Conservation (phyloP, 1,284 basidiomycete species). For the Takashimella koratensis region DNA sequence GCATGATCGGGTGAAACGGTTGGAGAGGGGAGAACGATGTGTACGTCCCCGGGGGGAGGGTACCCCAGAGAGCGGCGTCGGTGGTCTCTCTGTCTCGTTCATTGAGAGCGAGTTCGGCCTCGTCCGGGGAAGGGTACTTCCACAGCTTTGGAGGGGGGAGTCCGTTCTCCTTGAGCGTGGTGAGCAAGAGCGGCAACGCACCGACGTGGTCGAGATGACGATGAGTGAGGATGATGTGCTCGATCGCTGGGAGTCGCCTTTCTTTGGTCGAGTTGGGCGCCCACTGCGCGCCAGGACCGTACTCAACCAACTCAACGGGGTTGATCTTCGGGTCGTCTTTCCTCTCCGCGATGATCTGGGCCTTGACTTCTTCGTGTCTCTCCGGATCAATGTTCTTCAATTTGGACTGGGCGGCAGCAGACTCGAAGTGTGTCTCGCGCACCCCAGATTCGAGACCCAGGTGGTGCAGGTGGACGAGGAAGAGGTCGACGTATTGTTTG, state of each 20-base stretch:
- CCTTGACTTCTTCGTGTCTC: constrained; percentile 18
- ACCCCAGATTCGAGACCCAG: constrained; percentile 43
- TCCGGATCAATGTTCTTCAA: constrained; percentile 22
- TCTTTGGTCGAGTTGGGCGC: constrained; percentile 9
- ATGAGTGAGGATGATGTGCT: constrained; percentile 86
- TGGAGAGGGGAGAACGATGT: constrained; percentile 33
- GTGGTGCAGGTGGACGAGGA: constrained; percentile 33
- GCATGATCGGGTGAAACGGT: constrained; percentile 39
- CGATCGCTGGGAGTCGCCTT: constrained; percentile 50
- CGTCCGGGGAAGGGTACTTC: constrained; percentile 48
- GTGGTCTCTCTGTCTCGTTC: constrained; percentile 29
- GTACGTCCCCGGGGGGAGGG: constrained; percentile 30
- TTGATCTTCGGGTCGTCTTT: constrained; percentile 17
- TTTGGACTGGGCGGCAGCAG: constrained; percentile 10
- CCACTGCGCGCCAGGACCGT: constrained; percentile 26
- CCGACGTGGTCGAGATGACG: constrained; percentile 83
- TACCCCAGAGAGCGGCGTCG: constrained; percentile 28
- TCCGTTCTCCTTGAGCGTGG: constrained; percentile 56
- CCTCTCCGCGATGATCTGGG: constrained; percentile 13
- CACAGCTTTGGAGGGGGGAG: constrained; percentile 48
- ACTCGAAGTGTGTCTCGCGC: constrained; percentile 36
- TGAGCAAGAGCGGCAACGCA: constrained; percentile 70
- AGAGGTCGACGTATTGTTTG: constrained; percentile 42
- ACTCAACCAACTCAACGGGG: constrained; percentile 21
- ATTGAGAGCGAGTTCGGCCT: constrained; percentile 22